Evolutionary conservation across 768 basidiomycete genomes (phyloP).

Genomic region (Termitomyces sp.): DNA sequence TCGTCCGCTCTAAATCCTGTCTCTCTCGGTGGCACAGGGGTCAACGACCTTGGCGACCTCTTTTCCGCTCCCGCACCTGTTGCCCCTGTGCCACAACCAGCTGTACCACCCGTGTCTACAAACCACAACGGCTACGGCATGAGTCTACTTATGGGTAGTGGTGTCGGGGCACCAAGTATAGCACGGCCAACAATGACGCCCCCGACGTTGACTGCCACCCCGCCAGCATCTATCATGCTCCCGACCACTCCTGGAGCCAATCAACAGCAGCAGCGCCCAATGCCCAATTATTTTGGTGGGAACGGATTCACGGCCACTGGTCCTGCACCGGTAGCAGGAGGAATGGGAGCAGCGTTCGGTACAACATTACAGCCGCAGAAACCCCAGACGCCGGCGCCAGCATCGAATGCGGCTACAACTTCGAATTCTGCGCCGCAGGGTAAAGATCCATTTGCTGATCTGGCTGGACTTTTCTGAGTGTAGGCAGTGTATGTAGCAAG

Average conservation of each 20-base stretch:
- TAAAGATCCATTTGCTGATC: constrained; percentile 85
- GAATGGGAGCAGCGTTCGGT: not conserved
- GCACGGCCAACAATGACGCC: constrained; percentile 19
- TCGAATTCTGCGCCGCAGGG: constrained; percentile 26
- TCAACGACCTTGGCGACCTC: constrained; percentile 60
- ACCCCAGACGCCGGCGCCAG: constrained; percentile 13
- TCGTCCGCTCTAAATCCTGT: constrained; percentile 18
- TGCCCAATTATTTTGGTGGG: constrained; percentile 29
- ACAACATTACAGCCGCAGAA: constrained; percentile 16
- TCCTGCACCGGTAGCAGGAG: constrained; percentile 10
- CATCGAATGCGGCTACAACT: not conserved
- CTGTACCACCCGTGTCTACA: not conserved
- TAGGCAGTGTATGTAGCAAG: not conserved
- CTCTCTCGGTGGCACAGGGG: constrained; percentile 17
- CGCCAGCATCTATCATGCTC: constrained; percentile 37
- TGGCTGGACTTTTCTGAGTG: constrained; percentile 66
- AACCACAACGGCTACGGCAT: constrained; percentile 10
- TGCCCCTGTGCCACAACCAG: constrained; percentile 22
- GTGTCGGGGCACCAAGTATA: constrained; percentile 13
- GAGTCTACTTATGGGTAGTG: constrained; percentile 13
- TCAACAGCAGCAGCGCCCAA: constrained; percentile 11
- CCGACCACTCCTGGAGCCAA: constrained; percentile 29
- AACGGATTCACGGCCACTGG: constrained; percentile 15
- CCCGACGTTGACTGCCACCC: constrained; percentile 26
- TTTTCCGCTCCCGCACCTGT: constrained; percentile 38